A percentile compares a stretch with the other conserved stretches of the same genome.
These are phyloP conservation scores for Cladosporium sp. DNA, from an alignment of 2,329 filamentous ascomycete genomes.

Conservation along the genomic window DNA sequence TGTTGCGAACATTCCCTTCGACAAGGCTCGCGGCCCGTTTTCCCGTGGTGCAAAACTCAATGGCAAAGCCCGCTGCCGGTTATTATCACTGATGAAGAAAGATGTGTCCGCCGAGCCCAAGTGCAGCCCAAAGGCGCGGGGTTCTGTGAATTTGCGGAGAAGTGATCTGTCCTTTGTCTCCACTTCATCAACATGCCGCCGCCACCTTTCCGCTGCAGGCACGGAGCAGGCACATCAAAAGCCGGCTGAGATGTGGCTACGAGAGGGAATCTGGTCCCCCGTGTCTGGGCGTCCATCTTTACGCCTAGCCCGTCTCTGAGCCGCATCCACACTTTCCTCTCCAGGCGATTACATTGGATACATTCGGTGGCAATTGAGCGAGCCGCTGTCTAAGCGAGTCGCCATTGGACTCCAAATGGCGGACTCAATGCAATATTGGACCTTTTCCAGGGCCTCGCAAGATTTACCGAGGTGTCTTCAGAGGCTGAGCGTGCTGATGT, in stretches of 20 bases:
- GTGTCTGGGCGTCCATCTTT: neutral
- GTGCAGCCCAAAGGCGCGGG: too few species aligned
- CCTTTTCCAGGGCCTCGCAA: neutral
- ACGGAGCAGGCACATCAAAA: neutral
- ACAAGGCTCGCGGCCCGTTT: too few species aligned
- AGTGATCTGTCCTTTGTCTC: too few species aligned
- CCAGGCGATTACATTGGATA: neutral
- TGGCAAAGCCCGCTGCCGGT: too few species aligned
- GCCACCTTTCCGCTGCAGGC: slow-evolving; percentile 10
- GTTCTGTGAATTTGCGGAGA: too few species aligned
- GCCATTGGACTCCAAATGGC: neutral
- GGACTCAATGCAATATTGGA: neutral
- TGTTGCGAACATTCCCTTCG: too few species aligned
- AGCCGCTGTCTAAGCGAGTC: neutral
- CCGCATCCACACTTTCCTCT: neutral
- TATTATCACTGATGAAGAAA: too few species aligned
- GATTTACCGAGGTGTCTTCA: neutral
- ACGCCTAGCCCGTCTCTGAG: neutral
- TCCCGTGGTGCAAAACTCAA: too few species aligned
- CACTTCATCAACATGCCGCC: neutral
- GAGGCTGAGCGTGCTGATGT: neutral
- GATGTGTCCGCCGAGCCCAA: too few species aligned
- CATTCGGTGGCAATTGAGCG: neutral
- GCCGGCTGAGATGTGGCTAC: neutral
- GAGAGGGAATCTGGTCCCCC: neutral